These are phyloP conservation scores for Furculomyces boomerangus DNA, from an alignment of 371 early-diverging fungal genomes.

Conservation along the genomic window DNA sequence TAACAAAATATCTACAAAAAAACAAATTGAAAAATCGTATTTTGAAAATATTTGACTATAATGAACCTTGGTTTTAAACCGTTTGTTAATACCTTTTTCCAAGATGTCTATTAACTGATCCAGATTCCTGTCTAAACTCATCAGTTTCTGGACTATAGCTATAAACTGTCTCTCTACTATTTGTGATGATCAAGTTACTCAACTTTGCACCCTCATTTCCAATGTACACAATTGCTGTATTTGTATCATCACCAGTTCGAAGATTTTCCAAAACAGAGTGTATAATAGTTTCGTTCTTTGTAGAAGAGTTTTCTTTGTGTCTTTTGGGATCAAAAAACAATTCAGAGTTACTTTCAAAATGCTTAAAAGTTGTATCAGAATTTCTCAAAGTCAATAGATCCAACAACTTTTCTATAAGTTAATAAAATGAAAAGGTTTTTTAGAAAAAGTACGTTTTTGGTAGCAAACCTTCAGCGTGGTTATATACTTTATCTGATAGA, in stretches of 20 bases:
- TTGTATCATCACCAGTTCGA: not conserved
- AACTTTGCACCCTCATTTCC: slow-evolving; percentile 66
- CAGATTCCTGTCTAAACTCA: slow-evolving; percentile 35
- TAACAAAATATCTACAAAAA: slow-evolving; percentile 37
- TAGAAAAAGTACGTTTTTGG: not conserved
- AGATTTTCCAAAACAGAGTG: not conserved
- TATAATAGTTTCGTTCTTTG: no score
- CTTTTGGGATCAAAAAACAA: not conserved
- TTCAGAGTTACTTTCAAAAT: slow-evolving; percentile 1
- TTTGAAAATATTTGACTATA: no score
- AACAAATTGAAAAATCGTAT: not conserved
- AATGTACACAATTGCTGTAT: slow-evolving; percentile 43
- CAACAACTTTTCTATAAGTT: not conserved
- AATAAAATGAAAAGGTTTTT: not conserved
- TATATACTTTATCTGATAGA: not conserved
- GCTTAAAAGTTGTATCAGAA: slow-evolving; percentile 8
- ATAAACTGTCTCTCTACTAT: slow-evolving; percentile 21
- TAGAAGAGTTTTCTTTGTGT: not conserved
- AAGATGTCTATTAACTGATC: slow-evolving; percentile 44
- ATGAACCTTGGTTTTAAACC: no score
- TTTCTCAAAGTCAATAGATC: not conserved
- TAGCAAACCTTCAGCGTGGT: not conserved
- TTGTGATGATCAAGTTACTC: slow-evolving; percentile 55
- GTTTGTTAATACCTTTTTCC: slow-evolving; percentile 62
- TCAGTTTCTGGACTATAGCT: slow-evolving; percentile 44